Base-by-base conservation (phyloP, 2,329 filamentous ascomycete species). In the Trichoderma sp. region DNA sequence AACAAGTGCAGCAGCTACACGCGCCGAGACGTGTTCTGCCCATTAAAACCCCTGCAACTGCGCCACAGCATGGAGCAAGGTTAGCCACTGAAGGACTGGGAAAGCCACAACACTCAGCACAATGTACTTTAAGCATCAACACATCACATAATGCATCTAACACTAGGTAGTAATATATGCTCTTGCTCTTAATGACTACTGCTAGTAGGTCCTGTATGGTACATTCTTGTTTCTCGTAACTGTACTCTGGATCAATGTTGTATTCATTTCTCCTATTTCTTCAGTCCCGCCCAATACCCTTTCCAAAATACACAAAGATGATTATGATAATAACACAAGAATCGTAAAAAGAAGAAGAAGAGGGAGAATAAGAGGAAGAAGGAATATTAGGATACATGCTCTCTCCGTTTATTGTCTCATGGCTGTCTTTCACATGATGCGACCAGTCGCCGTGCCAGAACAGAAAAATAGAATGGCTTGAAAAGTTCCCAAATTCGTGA, bases 21-120 rank as follows among this genome's bases (percentile, higher is more conserved):
- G 76, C 62, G 76, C 76, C 62, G 77, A 81, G 74, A 78, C 77
- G 67, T 72, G 71, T 72, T 71, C 36, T 63, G 55, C 68, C 62
- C 63, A 68, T 71, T 71, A 73, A 72, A 66, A 72, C 61, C 62
- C 71, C 68, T 72, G 68, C 61, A 47, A 17, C 61, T 55, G 50
- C 61, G 55, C 61, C 67, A 70, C 66, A 28, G 6, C 23, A 3
- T 13, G 11, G 47, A 17, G 50, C 17, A 30, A 26, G 20, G 3
- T 20, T 30, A 64, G 69, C 68, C 58, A 57, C 68, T 13, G 9
- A n/a, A n/a, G 13, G 5, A 6, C 34, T 36, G 8, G 20, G n/a
- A 20, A 7, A 50, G 36, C 68, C 68, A 47, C 30, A 17, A 17
- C 23, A 13, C 17, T 34, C 59, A 26, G 28, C 28, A 13, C 20